phyloP scores from a whole-genome alignment of 352 stramenopile species.

The Globisporangium yorkense region DNA sequence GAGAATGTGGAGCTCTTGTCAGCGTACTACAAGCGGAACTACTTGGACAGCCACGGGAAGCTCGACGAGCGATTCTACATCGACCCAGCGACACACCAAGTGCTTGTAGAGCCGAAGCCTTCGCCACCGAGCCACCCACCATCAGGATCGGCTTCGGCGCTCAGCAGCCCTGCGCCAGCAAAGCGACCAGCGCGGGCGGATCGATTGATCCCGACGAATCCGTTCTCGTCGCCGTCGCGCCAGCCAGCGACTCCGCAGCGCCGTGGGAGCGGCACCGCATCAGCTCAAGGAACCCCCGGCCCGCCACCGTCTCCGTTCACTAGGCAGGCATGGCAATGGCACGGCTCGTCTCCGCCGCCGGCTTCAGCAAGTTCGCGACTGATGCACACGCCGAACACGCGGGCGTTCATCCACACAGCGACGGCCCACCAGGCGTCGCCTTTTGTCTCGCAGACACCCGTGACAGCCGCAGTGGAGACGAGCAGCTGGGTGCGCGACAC shows the following conservation, averaged over 20 bases:
- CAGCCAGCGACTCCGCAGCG: constrained; percentile 29
- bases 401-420: constrained; percentile 19
- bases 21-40: constrained; percentile 37
- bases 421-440: constrained; percentile 36
- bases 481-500: constrained; percentile 79
- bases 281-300: constrained; percentile 2
- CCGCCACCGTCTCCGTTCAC: constrained; percentile 37
- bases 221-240: constrained; percentile 29
- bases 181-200: constrained; percentile 10
- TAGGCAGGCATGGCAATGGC: constrained; percentile 63
- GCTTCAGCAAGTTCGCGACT: constrained; percentile 11
- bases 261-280: constrained; percentile 16
- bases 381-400: constrained; percentile 25
- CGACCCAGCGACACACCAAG: constrained; percentile 20
- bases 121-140: constrained; percentile 2
- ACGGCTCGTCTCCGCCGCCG: constrained; percentile 47
- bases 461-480: constrained; percentile 75
- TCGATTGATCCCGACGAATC: constrained; percentile 12
- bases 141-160: constrained; percentile 4
- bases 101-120: constrained; percentile 27
- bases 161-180: constrained; percentile 9
- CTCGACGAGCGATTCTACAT: constrained; percentile 59
- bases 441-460: constrained; percentile 51
- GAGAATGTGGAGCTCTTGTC: constrained; percentile 31
- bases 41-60: constrained; percentile 40